Evolutionary conservation across 2,329 filamentous ascomycete species (phyloP).

Genomic region (Cladophialophora carrionii): DNA sequence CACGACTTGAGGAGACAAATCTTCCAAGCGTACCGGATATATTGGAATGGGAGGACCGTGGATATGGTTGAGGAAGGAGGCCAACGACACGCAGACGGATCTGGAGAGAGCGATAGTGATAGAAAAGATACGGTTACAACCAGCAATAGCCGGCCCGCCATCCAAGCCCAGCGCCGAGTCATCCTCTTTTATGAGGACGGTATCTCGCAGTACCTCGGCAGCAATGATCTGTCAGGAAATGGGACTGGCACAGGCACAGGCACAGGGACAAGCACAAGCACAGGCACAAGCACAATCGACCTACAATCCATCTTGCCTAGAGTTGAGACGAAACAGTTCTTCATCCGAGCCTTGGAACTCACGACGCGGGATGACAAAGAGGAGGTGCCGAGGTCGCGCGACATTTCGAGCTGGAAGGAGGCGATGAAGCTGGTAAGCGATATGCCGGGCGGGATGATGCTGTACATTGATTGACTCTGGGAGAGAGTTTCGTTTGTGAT

Average conservation of each 20-base stretch:
- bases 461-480: neutral
- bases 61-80: neutral
- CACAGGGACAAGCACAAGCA: neutral
- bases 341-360: neutral
- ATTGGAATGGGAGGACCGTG: neutral
- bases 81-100: neutral
- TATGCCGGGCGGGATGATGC: neutral
- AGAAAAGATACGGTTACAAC: no score
- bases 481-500: neutral
- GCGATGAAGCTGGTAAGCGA: neutral
- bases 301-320: neutral
- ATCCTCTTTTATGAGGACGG: neutral
- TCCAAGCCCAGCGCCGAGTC: neutral
- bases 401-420: neutral
- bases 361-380: neutral
- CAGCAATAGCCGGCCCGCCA: neutral
- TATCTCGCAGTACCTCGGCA: neutral
- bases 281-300: neutral
- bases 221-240: neutral
- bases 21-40: neutral
- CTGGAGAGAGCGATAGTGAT: neutral
- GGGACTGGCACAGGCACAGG: neutral
- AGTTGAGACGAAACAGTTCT: neutral
- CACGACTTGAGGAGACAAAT: neutral
- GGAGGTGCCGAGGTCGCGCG: neutral